Conservation (phyloP, 2,329 filamentous ascomycete genomes). For the Cytospora chrysosperma region DNA sequence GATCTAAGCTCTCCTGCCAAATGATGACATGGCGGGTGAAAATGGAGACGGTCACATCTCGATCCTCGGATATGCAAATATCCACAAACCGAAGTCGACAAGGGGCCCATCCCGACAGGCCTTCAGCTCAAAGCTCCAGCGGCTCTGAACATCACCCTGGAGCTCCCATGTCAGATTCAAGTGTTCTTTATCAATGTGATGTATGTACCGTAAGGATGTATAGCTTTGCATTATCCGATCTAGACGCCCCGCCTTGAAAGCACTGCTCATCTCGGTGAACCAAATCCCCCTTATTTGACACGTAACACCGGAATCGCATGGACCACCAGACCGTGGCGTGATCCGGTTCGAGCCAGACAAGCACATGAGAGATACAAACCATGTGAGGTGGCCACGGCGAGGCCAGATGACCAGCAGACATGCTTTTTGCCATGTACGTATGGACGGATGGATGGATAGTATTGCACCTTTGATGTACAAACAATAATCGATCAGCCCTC, state of each 20-base stretch:
- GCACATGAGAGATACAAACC: neutral
- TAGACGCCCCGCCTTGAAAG: neutral
- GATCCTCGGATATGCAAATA: constrained; percentile 19
- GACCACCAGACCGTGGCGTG: constrained; percentile 7
- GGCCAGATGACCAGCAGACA: neutral
- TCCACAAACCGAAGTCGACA: constrained; percentile 11
- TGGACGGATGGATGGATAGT: too few relatives aligned
- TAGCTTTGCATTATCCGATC: neutral
- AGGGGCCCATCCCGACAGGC: neutral
- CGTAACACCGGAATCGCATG: neutral
- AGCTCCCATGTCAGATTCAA: too few relatives aligned
- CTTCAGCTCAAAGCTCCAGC: neutral
- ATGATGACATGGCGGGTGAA: constrained; percentile 20
- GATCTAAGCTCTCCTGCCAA: constrained; percentile 17
- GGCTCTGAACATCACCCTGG: too few relatives aligned
- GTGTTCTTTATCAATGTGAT: neutral
- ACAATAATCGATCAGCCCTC: too few relatives aligned
- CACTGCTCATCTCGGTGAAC: neutral
- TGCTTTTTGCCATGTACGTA: neutral
- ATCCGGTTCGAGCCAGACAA: neutral
- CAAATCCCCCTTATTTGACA: neutral
- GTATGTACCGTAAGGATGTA: neutral
- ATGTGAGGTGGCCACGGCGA: neutral
- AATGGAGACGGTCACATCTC: constrained; percentile 11
- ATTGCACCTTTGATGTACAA: too few relatives aligned